Base-by-base conservation (phyloP, 2,329 filamentous ascomycete species). In the Chrysoporthe puriensis region DNA sequence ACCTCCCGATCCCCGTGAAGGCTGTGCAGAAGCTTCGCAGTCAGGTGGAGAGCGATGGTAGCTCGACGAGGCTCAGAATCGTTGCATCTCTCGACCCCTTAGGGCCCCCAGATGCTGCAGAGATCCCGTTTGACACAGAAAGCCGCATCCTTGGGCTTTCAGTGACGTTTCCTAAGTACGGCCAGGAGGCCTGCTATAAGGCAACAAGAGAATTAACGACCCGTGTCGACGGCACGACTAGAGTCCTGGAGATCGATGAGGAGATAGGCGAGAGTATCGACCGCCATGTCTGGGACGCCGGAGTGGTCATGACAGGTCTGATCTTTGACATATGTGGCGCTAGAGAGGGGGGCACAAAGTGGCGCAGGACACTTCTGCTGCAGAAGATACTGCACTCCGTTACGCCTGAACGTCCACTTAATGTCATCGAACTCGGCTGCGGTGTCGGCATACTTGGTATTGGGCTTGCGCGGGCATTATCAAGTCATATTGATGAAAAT, bases 221-320 rank as follows among this genome's bases (percentile, higher is more conserved):
- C 0, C 71, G 70, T 11, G 69, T 86, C 8, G 78, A 82, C 40
- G 61, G 48, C 9, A 34, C 34, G 36, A 16, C 7, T 16, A 40
- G 1, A 11, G 18, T 50, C 8, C 44, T 69, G 21, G 16, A 54
- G 4, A 76, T 88, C 4, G 82, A 85, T 64, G 86, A 88, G 69
- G 85, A 87, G 63, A 82, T 88, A 11, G 86, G 85, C 16, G 85
- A 88, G 75, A 87, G 85, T 72, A 88, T 88, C 65, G 85, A 86
- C 0, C 81, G 86, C 2, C 86, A 88, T 69, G 79, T 88, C 6
- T 88, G 86, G 86, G 86, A 88, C 63, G 85, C 81, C 1, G 86
- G 86, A 0, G 76, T 88, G 11, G 77, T 84, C 6, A 81, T 82
- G 1, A 76, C 81, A 1, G 78, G 78, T 1, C 72, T 79, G 13